Evolutionary conservation across 176 grass and related monocot species (phyloP).

Genomic region (Metroxylon sagu): DNA sequence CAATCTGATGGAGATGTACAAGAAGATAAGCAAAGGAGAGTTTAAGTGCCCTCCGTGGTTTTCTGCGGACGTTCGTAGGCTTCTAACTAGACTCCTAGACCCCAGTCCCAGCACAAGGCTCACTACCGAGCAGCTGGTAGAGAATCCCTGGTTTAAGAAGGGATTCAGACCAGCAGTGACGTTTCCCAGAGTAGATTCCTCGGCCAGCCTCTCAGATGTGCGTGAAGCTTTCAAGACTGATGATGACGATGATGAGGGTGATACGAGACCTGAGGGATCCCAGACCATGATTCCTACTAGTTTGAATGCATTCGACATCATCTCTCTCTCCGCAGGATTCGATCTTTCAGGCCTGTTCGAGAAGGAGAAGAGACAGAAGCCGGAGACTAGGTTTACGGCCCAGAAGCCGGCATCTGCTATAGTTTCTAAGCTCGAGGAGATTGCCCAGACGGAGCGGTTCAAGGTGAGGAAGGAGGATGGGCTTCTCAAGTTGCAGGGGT

Average conservation of each 20-base stretch:
- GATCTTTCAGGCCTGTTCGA: conserved; percentile 81
- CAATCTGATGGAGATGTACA: conserved; percentile 90
- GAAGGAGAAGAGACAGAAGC: conserved; percentile 39
- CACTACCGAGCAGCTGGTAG: conserved; percentile 52
- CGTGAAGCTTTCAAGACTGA: conserved; percentile 50
- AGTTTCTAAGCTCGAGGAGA: conserved; percentile 83
- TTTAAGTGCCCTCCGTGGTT: conserved; percentile 76
- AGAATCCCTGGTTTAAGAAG: conserved; percentile 71
- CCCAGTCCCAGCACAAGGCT: conserved; percentile 62
- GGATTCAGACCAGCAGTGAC: conserved; percentile 49
- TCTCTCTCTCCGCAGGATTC: conserved; percentile 71
- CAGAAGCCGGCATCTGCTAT: conserved; percentile 59
- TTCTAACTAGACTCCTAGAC: conserved; percentile 64
- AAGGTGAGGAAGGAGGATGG: conserved; percentile 76
- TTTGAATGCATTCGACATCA: conserved; percentile 91
- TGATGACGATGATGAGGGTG: conserved; percentile 1
- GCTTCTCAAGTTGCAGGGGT: conserved; percentile 57
- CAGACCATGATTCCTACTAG: conserved; percentile 48
- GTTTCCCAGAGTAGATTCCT: conserved; percentile 12
- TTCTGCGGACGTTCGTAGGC: conserved; percentile 32
- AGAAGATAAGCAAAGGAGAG: conserved; percentile 62
- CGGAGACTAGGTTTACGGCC: conserved; percentile 58
- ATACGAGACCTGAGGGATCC: conserved; percentile 16
- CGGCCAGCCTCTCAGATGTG: conserved; percentile 49
- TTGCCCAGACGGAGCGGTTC: conserved; percentile 64